phyloP scores from a whole-genome alignment of 495 filamentous ascomycete species.

The Penicillium paxilli region DNA sequence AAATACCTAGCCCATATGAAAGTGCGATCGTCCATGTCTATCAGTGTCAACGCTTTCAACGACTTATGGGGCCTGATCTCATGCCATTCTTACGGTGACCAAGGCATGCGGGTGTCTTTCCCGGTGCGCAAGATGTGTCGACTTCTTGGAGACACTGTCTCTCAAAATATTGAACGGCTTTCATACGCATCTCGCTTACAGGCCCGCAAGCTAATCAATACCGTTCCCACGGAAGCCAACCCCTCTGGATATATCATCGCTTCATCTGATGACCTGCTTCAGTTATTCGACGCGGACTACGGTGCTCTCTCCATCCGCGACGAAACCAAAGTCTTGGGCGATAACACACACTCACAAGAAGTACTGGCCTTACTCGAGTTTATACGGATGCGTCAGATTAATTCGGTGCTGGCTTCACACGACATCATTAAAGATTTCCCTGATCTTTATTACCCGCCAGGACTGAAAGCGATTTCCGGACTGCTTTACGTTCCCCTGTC shows the following conservation, averaged over 20 bases:
- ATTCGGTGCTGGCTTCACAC: constrained; percentile 76
- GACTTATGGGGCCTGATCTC: constrained; percentile 90
- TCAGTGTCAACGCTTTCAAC: constrained; percentile 82
- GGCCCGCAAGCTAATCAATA: constrained; percentile 40
- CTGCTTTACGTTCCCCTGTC: constrained; percentile 83
- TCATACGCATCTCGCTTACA: constrained; percentile 85
- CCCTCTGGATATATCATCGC: constrained; percentile 93
- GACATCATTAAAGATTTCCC: constrained; percentile 80
- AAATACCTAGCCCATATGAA: constrained; percentile 92
- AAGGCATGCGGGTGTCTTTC: constrained; percentile 87
- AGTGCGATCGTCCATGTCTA: constrained; percentile 90
- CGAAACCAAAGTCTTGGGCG: constrained; percentile 85
- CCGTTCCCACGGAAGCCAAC: constrained; percentile 73
- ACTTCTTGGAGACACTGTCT: constrained; percentile 84
- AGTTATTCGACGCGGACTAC: constrained; percentile 86
- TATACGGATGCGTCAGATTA: constrained; percentile 71
- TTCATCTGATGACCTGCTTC: constrained; percentile 82
- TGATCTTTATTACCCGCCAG: constrained; percentile 77
- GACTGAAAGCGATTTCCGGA: constrained; percentile 78
- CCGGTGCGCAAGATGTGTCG: constrained; percentile 93
- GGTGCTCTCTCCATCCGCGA: constrained; percentile 82
- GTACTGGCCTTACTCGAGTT: constrained; percentile 85
- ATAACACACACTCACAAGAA: constrained; percentile 76
- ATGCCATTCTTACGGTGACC: constrained; percentile 80
- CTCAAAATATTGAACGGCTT: constrained; percentile 84